Evolutionary conservation across 2,329 filamentous ascomycete species (phyloP).

Genomic region (Mycosphaerella sp.): DNA sequence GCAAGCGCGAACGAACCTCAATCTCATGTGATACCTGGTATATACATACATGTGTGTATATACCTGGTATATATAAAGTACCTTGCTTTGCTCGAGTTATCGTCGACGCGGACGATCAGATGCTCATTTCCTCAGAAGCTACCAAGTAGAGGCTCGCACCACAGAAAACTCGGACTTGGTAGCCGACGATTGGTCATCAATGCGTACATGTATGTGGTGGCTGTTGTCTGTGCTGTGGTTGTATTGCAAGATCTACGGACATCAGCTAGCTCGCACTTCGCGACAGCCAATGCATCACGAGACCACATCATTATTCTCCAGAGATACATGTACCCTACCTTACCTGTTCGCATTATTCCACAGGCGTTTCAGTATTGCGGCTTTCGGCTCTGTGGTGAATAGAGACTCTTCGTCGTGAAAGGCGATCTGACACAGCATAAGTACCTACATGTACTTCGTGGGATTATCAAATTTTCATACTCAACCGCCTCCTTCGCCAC

Average conservation of each 20-base stretch:
- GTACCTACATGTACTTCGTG: too few relatives aligned
- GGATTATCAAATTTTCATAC: background rate
- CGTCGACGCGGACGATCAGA: too few relatives aligned
- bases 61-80: too few relatives aligned
- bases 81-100: too few relatives aligned
- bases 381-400: background rate
- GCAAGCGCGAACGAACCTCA: too few relatives aligned
- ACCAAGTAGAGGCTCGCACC: too few relatives aligned
- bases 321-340: background rate
- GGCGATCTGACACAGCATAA: background rate
- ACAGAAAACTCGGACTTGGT: background rate
- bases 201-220: background rate
- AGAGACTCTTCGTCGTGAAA: background rate
- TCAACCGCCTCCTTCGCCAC: background rate
- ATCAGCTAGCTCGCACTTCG: background rate
- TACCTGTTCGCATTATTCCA: background rate
- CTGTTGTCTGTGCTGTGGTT: conserved; percentile 8
- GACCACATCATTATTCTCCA: background rate
- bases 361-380: background rate
- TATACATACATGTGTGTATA: too few relatives aligned
- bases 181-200: background rate
- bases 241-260: conserved; percentile 4
- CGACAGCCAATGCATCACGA: background rate
- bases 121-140: too few relatives aligned
- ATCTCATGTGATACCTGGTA: too few relatives aligned